These are phyloP conservation scores for Blastocladiella emersonii DNA, from an alignment of 371 early-diverging fungal genomes.

Conservation along the genomic window DNA sequence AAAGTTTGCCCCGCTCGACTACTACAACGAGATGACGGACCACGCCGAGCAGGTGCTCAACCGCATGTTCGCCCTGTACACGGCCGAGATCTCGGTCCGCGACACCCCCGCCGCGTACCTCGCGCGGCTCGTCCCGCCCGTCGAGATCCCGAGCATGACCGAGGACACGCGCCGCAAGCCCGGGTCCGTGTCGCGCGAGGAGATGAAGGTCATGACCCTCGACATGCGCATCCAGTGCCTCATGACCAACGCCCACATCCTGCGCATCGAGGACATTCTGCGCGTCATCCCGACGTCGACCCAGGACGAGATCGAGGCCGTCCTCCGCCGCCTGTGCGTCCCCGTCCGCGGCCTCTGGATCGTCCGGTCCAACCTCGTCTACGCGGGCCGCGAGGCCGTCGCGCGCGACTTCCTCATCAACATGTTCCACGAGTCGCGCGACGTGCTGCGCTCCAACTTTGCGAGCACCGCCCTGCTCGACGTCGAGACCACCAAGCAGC, in stretches of 20 bases:
- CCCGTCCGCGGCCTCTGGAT: slow-evolving; percentile 2
- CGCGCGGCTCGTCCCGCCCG: not conserved
- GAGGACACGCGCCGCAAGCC: not conserved
- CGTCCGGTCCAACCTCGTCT: not conserved
- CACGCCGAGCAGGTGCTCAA: not conserved
- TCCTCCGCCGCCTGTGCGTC: not conserved
- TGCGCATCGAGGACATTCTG: not conserved
- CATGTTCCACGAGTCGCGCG: not conserved
- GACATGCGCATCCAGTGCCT: not conserved
- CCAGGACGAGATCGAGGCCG: not conserved
- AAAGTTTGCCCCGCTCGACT: slow-evolving; percentile 52
- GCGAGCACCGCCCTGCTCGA: not conserved
- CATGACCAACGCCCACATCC: not conserved
- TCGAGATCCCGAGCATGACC: not conserved
- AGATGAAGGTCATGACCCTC: not conserved
- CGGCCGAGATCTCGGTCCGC: not conserved
- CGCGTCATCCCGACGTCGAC: not conserved
- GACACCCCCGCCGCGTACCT: not conserved
- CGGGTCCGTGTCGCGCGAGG: not conserved
- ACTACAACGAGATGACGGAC: slow-evolving; percentile 47
- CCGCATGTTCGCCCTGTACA: not conserved
- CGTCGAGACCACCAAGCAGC: not conserved
- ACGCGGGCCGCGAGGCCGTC: not conserved
- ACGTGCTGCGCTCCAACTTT: not conserved
- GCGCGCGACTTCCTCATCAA: not conserved